Evolutionary conservation across 345 rosid genomes (phyloP).

Genomic region (Geranium rotundifolium): DNA sequence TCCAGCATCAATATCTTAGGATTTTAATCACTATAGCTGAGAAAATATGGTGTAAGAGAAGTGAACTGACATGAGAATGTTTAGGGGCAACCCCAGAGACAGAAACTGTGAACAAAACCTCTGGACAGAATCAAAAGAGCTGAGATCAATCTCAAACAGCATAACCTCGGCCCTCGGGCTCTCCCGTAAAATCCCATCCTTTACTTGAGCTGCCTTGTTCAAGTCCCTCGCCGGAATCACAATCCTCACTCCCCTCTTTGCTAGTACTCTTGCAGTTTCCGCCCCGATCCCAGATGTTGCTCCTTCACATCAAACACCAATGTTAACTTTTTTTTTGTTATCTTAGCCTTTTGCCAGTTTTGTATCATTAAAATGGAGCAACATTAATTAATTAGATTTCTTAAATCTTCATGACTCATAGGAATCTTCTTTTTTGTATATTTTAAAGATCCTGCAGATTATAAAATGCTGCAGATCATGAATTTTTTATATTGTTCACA

Average conservation of each 20-base stretch:
- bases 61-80: conserved; percentile 64
- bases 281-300: conserved; percentile 92
- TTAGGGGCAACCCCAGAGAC: conserved; percentile 57
- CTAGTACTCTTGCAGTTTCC: conserved; percentile 77
- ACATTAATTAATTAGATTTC: too few species aligned
- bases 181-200: conserved; percentile 45
- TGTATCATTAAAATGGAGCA: too few species aligned
- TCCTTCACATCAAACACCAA: conserved; percentile 29
- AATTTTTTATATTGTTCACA: too few species aligned
- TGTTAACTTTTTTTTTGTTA: too few species aligned
- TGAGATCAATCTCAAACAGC: conserved; percentile 63
- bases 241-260: conserved; percentile 68
- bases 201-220: conserved; percentile 52
- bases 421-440: neutral
- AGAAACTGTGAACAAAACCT: conserved; percentile 64
- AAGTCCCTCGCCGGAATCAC: conserved; percentile 82
- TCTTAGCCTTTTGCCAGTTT: too few species aligned
- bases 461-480: neutral
- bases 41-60: neutral
- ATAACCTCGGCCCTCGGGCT: conserved; percentile 45
- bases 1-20: neutral
- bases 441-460: neutral
- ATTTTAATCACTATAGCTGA: neutral
- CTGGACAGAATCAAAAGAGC: conserved; percentile 61
- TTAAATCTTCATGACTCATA: neutral